Evolutionary conservation across 768 basidiomycete genomes (phyloP).

Genomic region (Amanita rimosa): DNA sequence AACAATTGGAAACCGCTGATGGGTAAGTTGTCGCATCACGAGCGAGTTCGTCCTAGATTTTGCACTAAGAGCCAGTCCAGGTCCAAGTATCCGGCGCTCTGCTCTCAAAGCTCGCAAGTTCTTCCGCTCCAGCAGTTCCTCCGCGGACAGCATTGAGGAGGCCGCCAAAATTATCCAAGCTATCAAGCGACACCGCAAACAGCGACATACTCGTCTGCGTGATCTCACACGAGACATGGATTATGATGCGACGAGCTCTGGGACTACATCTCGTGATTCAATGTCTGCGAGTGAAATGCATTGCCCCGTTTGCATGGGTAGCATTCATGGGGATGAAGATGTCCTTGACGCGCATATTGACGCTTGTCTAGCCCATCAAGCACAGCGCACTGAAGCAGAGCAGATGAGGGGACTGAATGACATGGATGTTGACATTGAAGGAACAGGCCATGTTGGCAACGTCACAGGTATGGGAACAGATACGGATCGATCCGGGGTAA

Average conservation of each 20-base stretch:
- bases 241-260: conserved; percentile 27
- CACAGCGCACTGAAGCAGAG: conserved; percentile 14
- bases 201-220: conserved; percentile 53
- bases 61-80: conserved; percentile 15
- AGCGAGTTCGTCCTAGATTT: conserved; percentile 1
- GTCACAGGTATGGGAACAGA: conserved; percentile 28
- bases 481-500: conserved; percentile 5
- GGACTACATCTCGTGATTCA: conserved; percentile 19
- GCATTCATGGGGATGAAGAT: conserved; percentile 55
- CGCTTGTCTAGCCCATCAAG: conserved; percentile 57
- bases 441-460: conserved; percentile 32
- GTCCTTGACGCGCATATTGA: conserved; percentile 77
- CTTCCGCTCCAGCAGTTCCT: conserved; percentile 14
- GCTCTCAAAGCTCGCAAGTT: conserved; percentile 30
- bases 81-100: conserved; percentile 26
- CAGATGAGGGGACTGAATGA: conserved; percentile 14
- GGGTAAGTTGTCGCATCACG: conserved; percentile 25
- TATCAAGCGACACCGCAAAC: conserved; percentile 63
- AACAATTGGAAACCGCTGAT: conserved; percentile 30
- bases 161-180: conserved; percentile 43
- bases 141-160: conserved; percentile 21
- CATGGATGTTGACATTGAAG: conserved; percentile 17
- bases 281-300: conserved; percentile 27
- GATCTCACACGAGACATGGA: conserved; percentile 51
- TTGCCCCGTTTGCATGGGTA: conserved; percentile 62